Percentiles rank a stretch among this genome's conserved stretches.
Evolutionary conservation across 345 rosid species (phyloP).

Genomic region (Citrus hindsii): DNA sequence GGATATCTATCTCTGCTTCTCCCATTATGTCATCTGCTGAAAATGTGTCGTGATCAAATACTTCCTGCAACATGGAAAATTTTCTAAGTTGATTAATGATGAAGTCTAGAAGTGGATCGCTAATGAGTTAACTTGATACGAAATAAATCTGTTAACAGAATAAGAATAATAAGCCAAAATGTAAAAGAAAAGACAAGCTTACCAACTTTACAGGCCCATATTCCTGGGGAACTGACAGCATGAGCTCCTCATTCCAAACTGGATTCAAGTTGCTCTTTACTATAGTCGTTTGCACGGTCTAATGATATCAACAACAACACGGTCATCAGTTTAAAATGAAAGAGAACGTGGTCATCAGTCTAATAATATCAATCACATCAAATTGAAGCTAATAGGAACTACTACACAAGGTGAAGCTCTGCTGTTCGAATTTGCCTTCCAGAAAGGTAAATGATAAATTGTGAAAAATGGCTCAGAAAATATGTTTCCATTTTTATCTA

Average conservation of each 20-base stretch:
- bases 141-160: background rate
- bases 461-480: background rate
- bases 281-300: conserved; percentile 58
- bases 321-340: background rate
- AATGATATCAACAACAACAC: conserved; percentile 7
- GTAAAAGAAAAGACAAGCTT: conserved; percentile 9
- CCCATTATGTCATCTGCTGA: conserved; percentile 99
- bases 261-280: conserved; percentile 73
- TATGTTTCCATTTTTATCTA: background rate
- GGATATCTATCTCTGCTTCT: conserved; percentile 90
- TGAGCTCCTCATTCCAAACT: conserved; percentile 77
- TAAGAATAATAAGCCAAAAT: background rate
- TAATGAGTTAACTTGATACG: background rate
- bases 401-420: background rate
- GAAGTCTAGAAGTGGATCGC: background rate
- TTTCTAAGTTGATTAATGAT: background rate
- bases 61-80: conserved; percentile 49
- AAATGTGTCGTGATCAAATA: conserved; percentile 81
- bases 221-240: conserved; percentile 69
- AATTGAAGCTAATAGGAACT: background rate
- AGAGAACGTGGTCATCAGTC: background rate
- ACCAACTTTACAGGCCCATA: conserved; percentile 68
- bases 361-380: background rate
- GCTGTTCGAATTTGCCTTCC: background rate
- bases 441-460: background rate